A percentile compares a stretch with the other conserved stretches of the same genome.
phyloP scores from a whole-genome alignment of 768 basidiomycete species.

The Inosperma sp. region DNA sequence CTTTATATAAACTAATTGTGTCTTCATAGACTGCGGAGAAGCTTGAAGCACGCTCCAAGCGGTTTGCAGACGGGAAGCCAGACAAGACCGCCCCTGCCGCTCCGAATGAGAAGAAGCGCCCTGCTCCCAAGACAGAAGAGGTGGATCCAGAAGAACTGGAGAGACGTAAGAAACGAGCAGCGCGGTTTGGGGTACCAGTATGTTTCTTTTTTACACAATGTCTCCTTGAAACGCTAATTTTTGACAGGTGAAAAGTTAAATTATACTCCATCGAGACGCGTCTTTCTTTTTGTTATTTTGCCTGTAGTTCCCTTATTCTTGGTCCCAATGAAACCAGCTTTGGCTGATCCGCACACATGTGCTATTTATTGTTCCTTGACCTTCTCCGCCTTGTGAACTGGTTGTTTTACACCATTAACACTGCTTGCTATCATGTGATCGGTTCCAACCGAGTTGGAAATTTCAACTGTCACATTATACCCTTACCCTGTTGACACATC shows the following conservation, averaged over 20 bases:
- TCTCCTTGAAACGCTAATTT: not conserved
- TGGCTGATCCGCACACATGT: no score
- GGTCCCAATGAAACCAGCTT: no score
- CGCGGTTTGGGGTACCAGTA: conserved; percentile 48
- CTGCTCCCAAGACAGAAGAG: conserved; percentile 33
- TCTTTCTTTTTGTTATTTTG: not conserved
- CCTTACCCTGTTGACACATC: not conserved
- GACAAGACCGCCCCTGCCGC: conserved; percentile 9
- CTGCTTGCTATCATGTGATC: conserved; percentile 9
- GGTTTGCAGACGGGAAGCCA: conserved; percentile 42
- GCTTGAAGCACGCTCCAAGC: conserved; percentile 48
- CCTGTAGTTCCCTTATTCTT: no score
- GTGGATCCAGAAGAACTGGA: conserved; percentile 57
- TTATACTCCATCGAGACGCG: no score
- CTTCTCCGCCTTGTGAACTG: not conserved
- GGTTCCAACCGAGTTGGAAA: not conserved
- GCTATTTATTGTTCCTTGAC: no score
- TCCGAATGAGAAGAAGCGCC: conserved; percentile 27
- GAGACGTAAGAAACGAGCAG: conserved; percentile 56
- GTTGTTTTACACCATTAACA: not conserved
- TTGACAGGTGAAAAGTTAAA: conserved; percentile 3
- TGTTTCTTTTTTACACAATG: conserved; percentile 6
- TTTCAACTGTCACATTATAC: conserved; percentile 2
- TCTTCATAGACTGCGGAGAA: conserved; percentile 43
- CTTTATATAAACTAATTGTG: not conserved